Evolutionary conservation across 192 early-diverging fungal species (phyloP).

Genomic region (Funneliformis geosporum): DNA sequence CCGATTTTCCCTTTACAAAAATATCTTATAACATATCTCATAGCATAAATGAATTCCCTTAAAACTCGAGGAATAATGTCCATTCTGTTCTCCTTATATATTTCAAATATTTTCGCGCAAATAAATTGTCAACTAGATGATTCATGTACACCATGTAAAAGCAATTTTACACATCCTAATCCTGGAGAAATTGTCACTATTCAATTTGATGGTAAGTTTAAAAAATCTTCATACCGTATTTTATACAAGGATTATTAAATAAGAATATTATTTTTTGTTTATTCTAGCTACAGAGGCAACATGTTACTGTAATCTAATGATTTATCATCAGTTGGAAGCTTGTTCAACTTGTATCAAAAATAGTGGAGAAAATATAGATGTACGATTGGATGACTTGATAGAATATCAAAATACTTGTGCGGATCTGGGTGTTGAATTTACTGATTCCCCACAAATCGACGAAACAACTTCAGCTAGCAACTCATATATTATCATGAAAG

Average conservation of each 20-base stretch:
- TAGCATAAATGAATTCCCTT: too few relatives aligned
- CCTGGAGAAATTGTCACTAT: background rate
- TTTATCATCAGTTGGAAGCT: background rate
- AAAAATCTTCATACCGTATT: background rate
- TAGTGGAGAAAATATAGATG: background rate
- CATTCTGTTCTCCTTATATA: background rate
- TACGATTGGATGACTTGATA: background rate
- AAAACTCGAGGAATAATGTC: background rate
- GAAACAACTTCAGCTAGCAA: too few relatives aligned
- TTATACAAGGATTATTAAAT: background rate
- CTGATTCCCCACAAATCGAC: too few relatives aligned
- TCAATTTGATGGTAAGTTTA: background rate
- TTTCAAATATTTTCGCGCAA: background rate
- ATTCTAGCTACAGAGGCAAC: background rate
- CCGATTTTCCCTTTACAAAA: too few relatives aligned
- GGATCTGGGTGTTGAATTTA: background rate
- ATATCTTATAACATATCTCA: too few relatives aligned
- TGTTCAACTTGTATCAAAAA: background rate
- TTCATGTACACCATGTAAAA: background rate
- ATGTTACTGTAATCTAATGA: background rate
- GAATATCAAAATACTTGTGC: background rate
- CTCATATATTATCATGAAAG: too few relatives aligned
- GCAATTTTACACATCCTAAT: background rate
- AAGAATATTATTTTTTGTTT: background rate
- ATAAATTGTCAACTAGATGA: background rate